Evolutionary conservation across 2,329 filamentous ascomycete species (phyloP).

Genomic region (Alternaria sp.): DNA sequence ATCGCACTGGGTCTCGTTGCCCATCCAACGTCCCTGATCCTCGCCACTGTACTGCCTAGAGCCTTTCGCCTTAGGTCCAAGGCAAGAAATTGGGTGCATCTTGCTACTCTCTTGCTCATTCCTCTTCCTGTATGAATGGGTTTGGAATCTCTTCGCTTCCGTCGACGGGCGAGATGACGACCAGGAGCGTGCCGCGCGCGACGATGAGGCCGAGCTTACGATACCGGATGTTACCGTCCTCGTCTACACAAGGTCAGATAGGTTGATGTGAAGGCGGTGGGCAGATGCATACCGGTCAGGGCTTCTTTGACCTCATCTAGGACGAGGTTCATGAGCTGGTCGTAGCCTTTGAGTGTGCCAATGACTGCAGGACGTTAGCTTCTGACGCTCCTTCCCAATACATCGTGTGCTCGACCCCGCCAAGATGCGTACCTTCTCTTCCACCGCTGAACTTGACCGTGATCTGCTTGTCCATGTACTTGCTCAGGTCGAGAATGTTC

Average conservation of each 20-base stretch:
- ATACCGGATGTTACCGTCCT: constrained; percentile 86
- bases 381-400: constrained; percentile 4
- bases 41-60: background rate
- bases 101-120: constrained; percentile 24
- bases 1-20: constrained; percentile 6
- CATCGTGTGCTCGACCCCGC: background rate
- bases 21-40: constrained; percentile 4
- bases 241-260: constrained; percentile 67
- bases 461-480: constrained; percentile 97
- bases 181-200: constrained; percentile 88
- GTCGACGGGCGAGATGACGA: constrained; percentile 90
- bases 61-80: background rate
- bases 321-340: constrained; percentile 97
- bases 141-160: constrained; percentile 97
- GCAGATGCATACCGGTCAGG: constrained; percentile 74
- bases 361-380: constrained; percentile 66
- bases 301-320: constrained; percentile 92
- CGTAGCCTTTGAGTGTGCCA: constrained; percentile 91
- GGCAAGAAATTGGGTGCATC: background rate
- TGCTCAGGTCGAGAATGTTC: constrained; percentile 92
- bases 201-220: constrained; percentile 84
- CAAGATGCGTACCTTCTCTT: constrained; percentile 71
- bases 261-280: background rate
- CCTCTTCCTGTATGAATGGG: constrained; percentile 79
- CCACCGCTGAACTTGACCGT: constrained; percentile 97